phyloP scores from a whole-genome alignment of 225 moss, liverwort and hornwort species.

The Takakia lepidozioides region DNA sequence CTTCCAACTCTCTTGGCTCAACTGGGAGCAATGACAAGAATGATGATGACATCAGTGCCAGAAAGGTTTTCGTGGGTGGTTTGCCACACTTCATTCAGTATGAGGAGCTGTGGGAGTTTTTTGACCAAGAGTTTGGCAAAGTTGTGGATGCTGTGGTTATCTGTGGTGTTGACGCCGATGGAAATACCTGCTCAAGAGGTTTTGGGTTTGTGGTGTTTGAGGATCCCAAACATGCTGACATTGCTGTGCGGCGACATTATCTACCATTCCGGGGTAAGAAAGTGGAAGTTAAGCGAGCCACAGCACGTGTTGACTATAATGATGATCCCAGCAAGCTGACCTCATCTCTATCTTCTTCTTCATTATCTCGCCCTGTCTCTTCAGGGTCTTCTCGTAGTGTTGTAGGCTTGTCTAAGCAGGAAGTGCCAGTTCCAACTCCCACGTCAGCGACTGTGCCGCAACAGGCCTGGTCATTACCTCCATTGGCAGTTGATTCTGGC shows the following conservation, averaged over 20 bases:
- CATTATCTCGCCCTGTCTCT: constrained; percentile 12
- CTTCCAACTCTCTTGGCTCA: constrained; percentile 76
- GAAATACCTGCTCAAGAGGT: constrained; percentile 73
- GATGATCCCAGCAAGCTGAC: constrained; percentile 63
- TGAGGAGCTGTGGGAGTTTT: constrained; percentile 87
- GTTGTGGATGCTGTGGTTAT: constrained; percentile 90
- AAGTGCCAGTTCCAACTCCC: too few species aligned
- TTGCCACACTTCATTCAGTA: constrained; percentile 81
- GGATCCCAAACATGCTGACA: constrained; percentile 81
- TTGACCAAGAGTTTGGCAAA: constrained; percentile 85
- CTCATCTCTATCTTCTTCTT: constrained; percentile 58
- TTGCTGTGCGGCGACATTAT: constrained; percentile 69
- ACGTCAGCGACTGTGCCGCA: constrained; percentile 50
- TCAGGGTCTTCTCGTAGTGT: constrained; percentile 65
- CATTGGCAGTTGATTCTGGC: constrained; percentile 42
- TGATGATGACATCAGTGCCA: constrained; percentile 66
- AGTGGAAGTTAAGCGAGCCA: constrained; percentile 91
- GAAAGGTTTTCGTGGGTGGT: constrained; percentile 90
- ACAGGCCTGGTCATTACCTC: constrained; percentile 69
- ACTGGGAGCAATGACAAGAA: constrained; percentile 78
- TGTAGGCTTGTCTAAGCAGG: constrained; percentile 1
- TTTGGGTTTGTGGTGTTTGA: constrained; percentile 89
- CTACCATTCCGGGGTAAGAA: constrained; percentile 93
- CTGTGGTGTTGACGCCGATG: constrained; percentile 75
- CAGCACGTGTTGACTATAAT: constrained; percentile 77